Evolutionary conservation across 805 yeast genomes (phyloP).

Genomic region (Dipodascus geniculatus): DNA sequence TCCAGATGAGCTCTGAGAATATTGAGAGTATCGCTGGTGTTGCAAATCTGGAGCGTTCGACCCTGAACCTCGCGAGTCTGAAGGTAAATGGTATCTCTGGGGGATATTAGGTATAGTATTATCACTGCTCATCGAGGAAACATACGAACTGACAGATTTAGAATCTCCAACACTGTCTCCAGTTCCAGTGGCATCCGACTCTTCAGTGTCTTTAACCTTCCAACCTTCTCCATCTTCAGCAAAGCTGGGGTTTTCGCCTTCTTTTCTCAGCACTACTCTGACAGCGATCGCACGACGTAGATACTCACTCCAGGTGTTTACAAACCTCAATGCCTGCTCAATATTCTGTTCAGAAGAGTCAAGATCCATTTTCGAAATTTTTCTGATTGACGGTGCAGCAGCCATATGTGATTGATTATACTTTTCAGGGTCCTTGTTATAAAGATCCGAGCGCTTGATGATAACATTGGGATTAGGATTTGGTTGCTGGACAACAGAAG

Average conservation of each 20-base stretch:
- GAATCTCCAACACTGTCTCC: neutral
- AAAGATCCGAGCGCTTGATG: neutral
- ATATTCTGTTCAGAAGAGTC: conserved; percentile 7
- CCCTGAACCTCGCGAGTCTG: neutral
- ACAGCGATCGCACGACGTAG: conserved; percentile 23
- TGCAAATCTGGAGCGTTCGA: neutral
- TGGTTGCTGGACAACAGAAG: neutral
- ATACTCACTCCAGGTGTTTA: conserved; percentile 23
- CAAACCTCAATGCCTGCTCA: conserved; percentile 23
- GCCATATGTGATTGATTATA: neutral
- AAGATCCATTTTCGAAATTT: neutral
- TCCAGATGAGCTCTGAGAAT: neutral
- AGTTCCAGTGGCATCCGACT: neutral
- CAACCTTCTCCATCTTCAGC: conserved; percentile 13
- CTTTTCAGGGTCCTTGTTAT: neutral
- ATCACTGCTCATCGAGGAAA: neutral
- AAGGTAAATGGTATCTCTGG: neutral
- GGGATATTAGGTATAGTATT: neutral
- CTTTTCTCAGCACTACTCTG: conserved; percentile 18
- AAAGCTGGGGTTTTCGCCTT: conserved; percentile 13
- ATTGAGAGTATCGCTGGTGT: neutral
- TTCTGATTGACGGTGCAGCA: neutral
- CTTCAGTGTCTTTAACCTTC: conserved; percentile 1
- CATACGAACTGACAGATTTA: neutral
- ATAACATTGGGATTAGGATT: neutral